Conservation (phyloP, 257 asterid species). For the Buddleja alternifolia region DNA sequence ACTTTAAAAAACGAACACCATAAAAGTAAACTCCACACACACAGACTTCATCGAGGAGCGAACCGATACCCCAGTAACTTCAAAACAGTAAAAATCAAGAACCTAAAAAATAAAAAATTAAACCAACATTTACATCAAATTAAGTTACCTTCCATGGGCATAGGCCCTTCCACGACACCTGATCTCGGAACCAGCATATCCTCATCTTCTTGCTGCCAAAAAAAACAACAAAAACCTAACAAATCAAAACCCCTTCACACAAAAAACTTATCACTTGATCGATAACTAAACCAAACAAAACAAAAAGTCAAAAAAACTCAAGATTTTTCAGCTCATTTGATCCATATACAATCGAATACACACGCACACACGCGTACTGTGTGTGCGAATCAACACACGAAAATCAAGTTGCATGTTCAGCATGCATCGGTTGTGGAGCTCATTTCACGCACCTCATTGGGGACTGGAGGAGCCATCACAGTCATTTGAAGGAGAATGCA, state of each 20-base stretch:
- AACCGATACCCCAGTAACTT: too few relatives aligned
- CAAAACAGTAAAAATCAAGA: too few relatives aligned
- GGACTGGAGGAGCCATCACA: conserved; percentile 14
- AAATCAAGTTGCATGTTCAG: background rate
- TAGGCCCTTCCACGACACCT: conserved; percentile 56
- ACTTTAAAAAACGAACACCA: background rate
- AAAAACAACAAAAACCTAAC: background rate
- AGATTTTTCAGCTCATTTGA: background rate
- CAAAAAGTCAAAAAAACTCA: background rate
- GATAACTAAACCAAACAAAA: background rate
- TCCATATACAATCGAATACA: background rate
- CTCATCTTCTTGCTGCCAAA: conserved; percentile 58
- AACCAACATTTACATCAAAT: background rate
- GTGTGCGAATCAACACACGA: background rate
- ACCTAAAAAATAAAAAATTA: background rate
- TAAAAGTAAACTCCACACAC: background rate
- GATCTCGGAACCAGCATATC: conserved; percentile 61
- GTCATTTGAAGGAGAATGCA: background rate
- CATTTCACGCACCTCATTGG: conserved; percentile 4
- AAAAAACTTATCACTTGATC: conserved; percentile 10
- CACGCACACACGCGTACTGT: background rate
- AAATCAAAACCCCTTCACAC: background rate
- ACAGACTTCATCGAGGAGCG: too few relatives aligned
- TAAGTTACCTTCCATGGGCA: conserved; percentile 56
- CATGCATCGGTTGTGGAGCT: background rate